Conservation (phyloP, 2,329 filamentous ascomycete species). For the Pestalotiopsis sp. region DNA sequence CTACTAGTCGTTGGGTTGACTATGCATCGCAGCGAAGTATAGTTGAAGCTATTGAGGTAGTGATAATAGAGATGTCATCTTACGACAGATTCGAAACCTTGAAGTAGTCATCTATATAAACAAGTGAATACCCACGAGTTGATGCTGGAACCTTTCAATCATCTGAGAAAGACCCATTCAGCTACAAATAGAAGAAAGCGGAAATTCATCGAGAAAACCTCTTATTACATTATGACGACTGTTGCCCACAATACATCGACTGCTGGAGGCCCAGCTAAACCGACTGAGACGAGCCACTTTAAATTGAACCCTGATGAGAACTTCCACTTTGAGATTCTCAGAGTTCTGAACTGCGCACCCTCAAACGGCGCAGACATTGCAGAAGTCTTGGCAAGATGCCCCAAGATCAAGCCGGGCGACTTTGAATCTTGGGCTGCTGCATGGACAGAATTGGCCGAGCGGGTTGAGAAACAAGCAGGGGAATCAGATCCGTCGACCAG, state of each 20-base stretch:
- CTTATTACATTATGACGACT: background rate
- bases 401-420: background rate
- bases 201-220: no score
- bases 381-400: conserved; percentile 27
- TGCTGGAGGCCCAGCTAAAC: background rate
- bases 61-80: no score
- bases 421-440: background rate
- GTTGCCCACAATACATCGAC: background rate
- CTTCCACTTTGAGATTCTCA: conserved; percentile 28
- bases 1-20: background rate
- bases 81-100: no score
- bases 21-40: background rate
- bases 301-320: conserved; percentile 15
- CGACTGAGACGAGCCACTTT: background rate
- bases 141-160: no score
- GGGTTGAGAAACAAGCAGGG: background rate
- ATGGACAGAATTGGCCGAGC: background rate
- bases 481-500: background rate
- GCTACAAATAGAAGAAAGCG: no score
- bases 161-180: no score
- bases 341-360: conserved; percentile 19
- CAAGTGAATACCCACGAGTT: no score
- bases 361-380: conserved; percentile 28
- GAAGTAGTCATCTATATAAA: no score
- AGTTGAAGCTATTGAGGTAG: no score